Base-by-base conservation (phyloP, 2,329 filamentous ascomycete genomes). In the Colletotrichum musae region DNA sequence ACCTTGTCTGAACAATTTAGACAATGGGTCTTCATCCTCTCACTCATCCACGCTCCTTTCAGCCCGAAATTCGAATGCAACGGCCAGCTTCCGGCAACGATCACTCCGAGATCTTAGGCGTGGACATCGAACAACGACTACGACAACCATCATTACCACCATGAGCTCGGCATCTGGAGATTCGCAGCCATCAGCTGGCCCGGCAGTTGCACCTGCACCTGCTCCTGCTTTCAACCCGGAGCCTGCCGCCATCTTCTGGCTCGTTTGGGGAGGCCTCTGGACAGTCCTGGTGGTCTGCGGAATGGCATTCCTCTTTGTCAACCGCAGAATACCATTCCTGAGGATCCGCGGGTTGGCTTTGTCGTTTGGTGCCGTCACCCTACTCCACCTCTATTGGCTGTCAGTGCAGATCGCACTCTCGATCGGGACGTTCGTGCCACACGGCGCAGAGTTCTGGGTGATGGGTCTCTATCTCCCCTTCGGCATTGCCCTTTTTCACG, bases 381-480 rank as follows among this genome's bases (percentile, higher is more conserved):
- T 77, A 26, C 77, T 85, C 21, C 83, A 85, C 65, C 66, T 80
- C 4, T 85, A 84, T 76, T 85, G 82, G 82, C 59, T 80, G 21
- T 77, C 80, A 2, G 78, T 83, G 3, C 76, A 81, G 69, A 76
- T 79, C 3, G 81, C 74, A 1, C 84, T 84, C 64, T 74, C 78
- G 21, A 78, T 82, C 60, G 80, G 79, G 2, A 77, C 81, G 2
- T 69, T 84, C 2, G 78, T 80, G 59, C 86, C 88, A 0, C 87
- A 87, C 60, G 80, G 84, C 21, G 82, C 82, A 16, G 88, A 91
- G 77, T 92, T 85, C 76, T 92, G 89, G 88, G 84, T 91, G 77
- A 92, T 92, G 90, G 86, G 87, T 70, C 82, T 89, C 64, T 90
- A 88, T 76, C 80, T 92, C 3, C 90, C 90, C 12, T 85, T 89